Evolutionary conservation across 108 stramenopile species (phyloP), one percentile per base, ranked within the genome.

Genomic region (Nannochloropsis granulata): DNA sequence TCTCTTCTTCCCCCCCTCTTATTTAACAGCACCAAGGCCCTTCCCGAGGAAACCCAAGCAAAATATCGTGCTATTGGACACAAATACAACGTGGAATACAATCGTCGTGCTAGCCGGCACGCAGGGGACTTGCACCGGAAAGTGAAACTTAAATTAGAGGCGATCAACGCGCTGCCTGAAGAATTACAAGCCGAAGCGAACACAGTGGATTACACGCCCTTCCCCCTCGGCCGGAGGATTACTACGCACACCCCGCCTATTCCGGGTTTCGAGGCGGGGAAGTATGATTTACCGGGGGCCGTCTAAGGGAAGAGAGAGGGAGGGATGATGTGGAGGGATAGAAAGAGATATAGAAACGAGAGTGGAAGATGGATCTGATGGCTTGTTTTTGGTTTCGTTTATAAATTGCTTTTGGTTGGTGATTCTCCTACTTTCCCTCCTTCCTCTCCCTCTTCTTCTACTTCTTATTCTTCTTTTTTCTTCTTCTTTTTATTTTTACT

Each of bases 131-230:
- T 86, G 42, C 82, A 56, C 13, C 82, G 43, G 43, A 86, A 86
- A 79, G 83, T 86, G 43, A 86, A 86, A 82, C 86, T 86, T 13
- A 83, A 82, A 21, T 79, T 83, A 78, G 86, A 86, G 24, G 86
- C 86, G 45, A 86, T 86, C 78, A 79, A 78, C 25, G 44, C 82
- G 71, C 82, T 86, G 24, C 86, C 86, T 23, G 86, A 86, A 79
- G 44, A 80, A 9, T 79, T 86, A 8, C 86, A 82, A 79, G 79
- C 83, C 44, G 86, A 82, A 42, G 86, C 86, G 14, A 43, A 56
- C 10, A 82, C 82, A 23, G 23, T n/a, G 43, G 85, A 86, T 25
- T 44, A 24, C 0, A 78, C 79, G 24, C 86, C 82, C 25, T 82
- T 82, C 8, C 86, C 86, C 46, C 79, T 83, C 78, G 80, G 80